These are phyloP conservation scores for Xylaria sp. DNA, from an alignment of 2,329 filamentous ascomycete species.

Conservation along the genomic window DNA sequence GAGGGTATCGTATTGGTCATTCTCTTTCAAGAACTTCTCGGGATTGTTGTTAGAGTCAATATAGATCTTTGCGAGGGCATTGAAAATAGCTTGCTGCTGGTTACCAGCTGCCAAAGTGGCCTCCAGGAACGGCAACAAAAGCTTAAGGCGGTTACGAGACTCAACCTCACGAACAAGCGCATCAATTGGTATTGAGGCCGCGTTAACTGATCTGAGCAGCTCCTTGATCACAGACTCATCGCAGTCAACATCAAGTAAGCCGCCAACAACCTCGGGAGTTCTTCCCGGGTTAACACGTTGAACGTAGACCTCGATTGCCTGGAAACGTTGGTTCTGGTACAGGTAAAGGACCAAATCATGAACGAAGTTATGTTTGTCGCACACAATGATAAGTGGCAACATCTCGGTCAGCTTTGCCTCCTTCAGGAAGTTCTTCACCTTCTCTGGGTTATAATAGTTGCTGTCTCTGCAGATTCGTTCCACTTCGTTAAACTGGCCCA, in stretches of 20 bases:
- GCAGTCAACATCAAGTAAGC: slow-evolving; percentile 93
- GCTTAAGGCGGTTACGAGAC: slow-evolving; percentile 90
- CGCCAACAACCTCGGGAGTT: slow-evolving; percentile 91
- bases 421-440: slow-evolving; percentile 99
- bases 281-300: slow-evolving; percentile 93
- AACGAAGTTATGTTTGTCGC: slow-evolving; percentile 98
- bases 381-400: slow-evolving; percentile 95
- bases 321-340: slow-evolving; percentile 99
- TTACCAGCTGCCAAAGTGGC: slow-evolving; percentile 87
- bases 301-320: slow-evolving; percentile 97
- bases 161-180: slow-evolving; percentile 96
- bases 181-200: slow-evolving; percentile 87
- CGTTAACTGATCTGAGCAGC: slow-evolving; percentile 82
- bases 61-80: slow-evolving; percentile 98
- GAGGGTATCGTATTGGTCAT: slow-evolving; percentile 93
- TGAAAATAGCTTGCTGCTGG: slow-evolving; percentile 95
- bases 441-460: slow-evolving; percentile 87
- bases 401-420: slow-evolving; percentile 92
- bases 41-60: slow-evolving; percentile 99
- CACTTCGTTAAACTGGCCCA: slow-evolving; percentile 93
- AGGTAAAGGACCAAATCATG: slow-evolving; percentile 95
- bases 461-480: slow-evolving; percentile 97
- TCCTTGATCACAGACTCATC: slow-evolving; percentile 97
- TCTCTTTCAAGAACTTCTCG: slow-evolving; percentile 96
- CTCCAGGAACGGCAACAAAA: slow-evolving; percentile 95